Evolutionary conservation across 805 yeast species (phyloP), one percentile per base, ranked within the genome.

Genomic region (Candida stauntonica): DNA sequence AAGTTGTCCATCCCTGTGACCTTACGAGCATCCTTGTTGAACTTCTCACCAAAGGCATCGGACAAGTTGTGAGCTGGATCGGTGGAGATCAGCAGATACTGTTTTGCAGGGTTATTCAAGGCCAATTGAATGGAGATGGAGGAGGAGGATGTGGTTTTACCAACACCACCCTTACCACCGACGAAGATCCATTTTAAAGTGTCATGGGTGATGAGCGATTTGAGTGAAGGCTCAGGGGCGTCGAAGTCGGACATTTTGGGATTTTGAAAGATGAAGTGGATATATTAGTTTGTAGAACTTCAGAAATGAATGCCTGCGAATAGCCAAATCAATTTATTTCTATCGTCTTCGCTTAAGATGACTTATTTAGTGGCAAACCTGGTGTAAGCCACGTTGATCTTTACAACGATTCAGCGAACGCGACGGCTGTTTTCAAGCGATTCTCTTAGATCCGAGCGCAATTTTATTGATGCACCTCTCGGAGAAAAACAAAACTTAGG

Each of bases 111-210:
- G 58, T 94, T 82, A 41, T 74, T 70, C 45, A 84, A 64, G 14
- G 99, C 97, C 61, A 93, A 75, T 65, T 93, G 98, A 46, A 89
- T 82, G 17, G 99, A 95, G 51, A 93, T 74, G 17, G 97, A 88
- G 33, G 96, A 89, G 1, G 98, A 91, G 4, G 97, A 86, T 18
- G 99, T 93, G 47, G 99, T 93, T 62, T 93, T 93, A 55, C 99
- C 99, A 20, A 93, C 99, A 65, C 99, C 99, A 62, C 99, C 99
- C 70, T 93, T 93, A 52, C 99, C 99, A 50, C 99, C 99, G 31
- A 91, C 98, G 57, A 93, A 93, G 47, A 93, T 82, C 99, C 99
- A 93, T 58, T 85, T 86, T 57, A 93, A 75, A 11, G 83, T 63
- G 29, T 78, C 64, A 19, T 82, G 86, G 45, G 75, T 79, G 37